These are phyloP conservation scores for Xeromyces bisporus DNA, from an alignment of 495 filamentous ascomycete species.

Conservation along the genomic window DNA sequence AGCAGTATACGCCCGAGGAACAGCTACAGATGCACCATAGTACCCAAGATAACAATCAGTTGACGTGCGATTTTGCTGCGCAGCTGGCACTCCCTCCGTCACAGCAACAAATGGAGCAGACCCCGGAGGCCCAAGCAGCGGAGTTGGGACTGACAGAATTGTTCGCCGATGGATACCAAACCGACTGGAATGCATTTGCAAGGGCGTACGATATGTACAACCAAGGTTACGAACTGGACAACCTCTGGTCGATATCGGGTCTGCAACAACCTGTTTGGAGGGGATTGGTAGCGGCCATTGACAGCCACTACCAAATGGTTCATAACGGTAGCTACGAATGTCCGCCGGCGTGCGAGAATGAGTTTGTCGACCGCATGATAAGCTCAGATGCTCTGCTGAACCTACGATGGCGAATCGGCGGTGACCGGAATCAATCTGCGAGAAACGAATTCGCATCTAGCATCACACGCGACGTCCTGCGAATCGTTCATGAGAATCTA, in stretches of 20 bases:
- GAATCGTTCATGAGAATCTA: conserved; percentile 25
- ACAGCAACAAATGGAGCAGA: conserved; percentile 9
- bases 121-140: conserved; percentile 5
- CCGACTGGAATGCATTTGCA: conserved; percentile 22
- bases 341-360: conserved; percentile 15
- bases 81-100: conserved; percentile 12
- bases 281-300: conserved; percentile 29
- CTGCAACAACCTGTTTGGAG: conserved; percentile 29
- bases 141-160: conserved; percentile 21
- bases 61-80: conserved; percentile 10
- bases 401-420: conserved; percentile 26
- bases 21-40: conserved; percentile 15
- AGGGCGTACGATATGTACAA: conserved; percentile 25
- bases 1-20: conserved; percentile 16
- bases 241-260: conserved; percentile 27
- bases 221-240: conserved; percentile 25
- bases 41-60: conserved; percentile 9
- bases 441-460: conserved; percentile 28
- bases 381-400: conserved; percentile 12
- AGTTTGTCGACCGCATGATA: conserved; percentile 21
- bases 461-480: conserved; percentile 26
- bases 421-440: conserved; percentile 10
- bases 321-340: conserved; percentile 21
- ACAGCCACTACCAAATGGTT: conserved; percentile 27
- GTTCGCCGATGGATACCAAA: conserved; percentile 21